A percentile compares a stretch with the other conserved stretches of the same genome.
phyloP scores from a whole-genome alignment of 371 early-diverging fungal species.

The Circinella minor region DNA sequence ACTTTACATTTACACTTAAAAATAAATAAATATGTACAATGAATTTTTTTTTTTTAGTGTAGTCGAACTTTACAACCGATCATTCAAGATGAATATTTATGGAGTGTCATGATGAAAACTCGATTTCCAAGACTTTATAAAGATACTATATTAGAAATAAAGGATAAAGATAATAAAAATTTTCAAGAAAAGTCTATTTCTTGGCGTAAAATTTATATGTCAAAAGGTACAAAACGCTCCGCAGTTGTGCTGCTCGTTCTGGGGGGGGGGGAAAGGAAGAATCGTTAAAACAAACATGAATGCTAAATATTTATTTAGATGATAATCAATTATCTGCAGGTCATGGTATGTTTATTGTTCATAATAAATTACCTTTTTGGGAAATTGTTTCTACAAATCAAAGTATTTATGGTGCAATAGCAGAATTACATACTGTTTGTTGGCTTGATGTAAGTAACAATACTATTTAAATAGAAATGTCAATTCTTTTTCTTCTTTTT shows the following conservation, averaged over 20 bases:
- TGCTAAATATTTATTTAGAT: conserved; percentile 1
- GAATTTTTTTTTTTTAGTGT: not conserved
- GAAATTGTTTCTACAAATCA: conserved; percentile 24
- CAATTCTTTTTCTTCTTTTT: not conserved
- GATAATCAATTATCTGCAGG: conserved; percentile 25
- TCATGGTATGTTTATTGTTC: conserved; percentile 33
- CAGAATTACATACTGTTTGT: conserved; percentile 38
- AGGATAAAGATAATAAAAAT: not conserved
- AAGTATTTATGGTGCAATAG: conserved; percentile 37
- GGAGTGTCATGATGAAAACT: conserved; percentile 8
- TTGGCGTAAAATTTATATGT: conserved; percentile 17
- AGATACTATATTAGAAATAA: not conserved
- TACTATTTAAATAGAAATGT: too few species aligned
- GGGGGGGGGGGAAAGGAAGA: not conserved
- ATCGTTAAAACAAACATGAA: too few species aligned
- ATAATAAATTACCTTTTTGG: conserved; percentile 45
- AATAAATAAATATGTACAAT: not conserved
- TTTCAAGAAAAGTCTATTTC: not conserved
- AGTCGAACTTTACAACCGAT: not conserved
- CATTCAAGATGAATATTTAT: conserved; percentile 11
- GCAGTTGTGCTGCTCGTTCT: too few species aligned
- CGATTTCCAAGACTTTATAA: conserved; percentile 11
- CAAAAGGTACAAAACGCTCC: conserved; percentile 18
- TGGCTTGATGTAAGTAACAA: conserved; percentile 36
- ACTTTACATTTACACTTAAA: too few species aligned